Conservation (phyloP, 2,329 filamentous ascomycete species). For the Fusarium chuoi region DNA sequence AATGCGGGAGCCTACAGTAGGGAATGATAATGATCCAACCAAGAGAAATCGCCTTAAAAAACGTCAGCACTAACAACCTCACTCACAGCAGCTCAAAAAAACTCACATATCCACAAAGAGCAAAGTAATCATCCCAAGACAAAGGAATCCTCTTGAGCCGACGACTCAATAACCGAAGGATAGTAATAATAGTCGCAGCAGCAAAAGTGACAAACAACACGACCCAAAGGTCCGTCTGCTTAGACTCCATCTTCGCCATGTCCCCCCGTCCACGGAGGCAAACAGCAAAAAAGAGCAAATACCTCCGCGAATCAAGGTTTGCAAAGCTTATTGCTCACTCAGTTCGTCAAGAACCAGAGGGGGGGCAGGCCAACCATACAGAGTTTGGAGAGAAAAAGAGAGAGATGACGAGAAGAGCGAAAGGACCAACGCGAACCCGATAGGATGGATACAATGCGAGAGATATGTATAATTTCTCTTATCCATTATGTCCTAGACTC, state of each 20-base stretch:
- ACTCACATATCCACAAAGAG: slow-evolving; percentile 29
- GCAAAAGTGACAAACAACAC: slow-evolving; percentile 31
- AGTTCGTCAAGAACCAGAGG: slow-evolving; percentile 7
- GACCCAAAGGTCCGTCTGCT: slow-evolving; percentile 25
- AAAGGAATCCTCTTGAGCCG: slow-evolving; percentile 24
- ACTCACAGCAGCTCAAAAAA: neutral
- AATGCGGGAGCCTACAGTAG: slow-evolving; percentile 10
- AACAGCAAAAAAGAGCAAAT: neutral
- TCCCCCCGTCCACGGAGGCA: neutral
- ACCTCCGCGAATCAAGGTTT: neutral
- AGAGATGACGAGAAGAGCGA: neutral
- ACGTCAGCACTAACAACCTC: neutral
- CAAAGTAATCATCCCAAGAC: slow-evolving; percentile 39
- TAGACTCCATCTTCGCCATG: slow-evolving; percentile 14
- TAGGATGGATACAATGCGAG: neutral
- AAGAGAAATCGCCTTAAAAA: slow-evolving; percentile 15
- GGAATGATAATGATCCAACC: slow-evolving; percentile 34
- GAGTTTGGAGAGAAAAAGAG: neutral
- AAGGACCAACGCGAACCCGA: slow-evolving; percentile 10
- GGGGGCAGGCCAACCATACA: neutral
- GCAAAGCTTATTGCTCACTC: neutral
- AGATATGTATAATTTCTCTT: slow-evolving; percentile 14
- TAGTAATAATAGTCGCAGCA: slow-evolving; percentile 27
- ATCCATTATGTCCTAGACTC: no score
- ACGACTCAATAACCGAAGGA: slow-evolving; percentile 29